These are phyloP conservation scores for Rhododendron mucronatum DNA, from an alignment of 148 eudicot genomes.

Conservation along the genomic window DNA sequence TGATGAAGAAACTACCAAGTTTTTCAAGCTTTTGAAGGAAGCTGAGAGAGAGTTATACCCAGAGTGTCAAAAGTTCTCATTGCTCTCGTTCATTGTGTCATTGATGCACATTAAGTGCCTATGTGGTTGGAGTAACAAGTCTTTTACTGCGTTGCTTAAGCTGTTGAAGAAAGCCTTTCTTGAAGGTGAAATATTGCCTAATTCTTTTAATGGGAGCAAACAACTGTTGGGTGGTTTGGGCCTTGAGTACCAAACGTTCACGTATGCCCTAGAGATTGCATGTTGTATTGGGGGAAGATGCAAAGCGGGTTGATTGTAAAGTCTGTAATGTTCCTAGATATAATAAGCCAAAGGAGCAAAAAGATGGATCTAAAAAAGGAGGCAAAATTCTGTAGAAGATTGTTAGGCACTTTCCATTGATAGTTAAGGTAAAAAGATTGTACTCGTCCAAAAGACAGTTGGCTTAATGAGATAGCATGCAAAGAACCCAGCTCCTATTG, in stretches of 20 bases:
- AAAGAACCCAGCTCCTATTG: too few relatives aligned
- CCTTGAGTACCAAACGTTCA: constrained; percentile 5
- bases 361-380: too few relatives aligned
- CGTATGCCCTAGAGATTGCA: neutral
- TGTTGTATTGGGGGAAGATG: neutral
- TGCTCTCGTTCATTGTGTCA: neutral
- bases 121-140: neutral
- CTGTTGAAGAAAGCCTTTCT: neutral
- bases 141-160: neutral
- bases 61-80: neutral
- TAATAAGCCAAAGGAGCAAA: too few relatives aligned
- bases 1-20: neutral
- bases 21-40: neutral
- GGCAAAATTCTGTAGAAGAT: too few relatives aligned
- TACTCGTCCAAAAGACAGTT: too few relatives aligned
- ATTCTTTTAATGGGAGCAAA: neutral
- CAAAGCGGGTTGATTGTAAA: too few relatives aligned
- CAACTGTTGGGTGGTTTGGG: neutral
- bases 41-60: neutral
- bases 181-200: neutral
- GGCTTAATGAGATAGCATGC: too few relatives aligned
- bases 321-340: too few relatives aligned
- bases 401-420: too few relatives aligned
- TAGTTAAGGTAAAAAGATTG: too few relatives aligned
- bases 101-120: neutral